Evolutionary conservation across 2,329 filamentous ascomycete genomes (phyloP), one percentile per base, ranked within the genome.

Genomic region (Trichoderma citrinoviride): DNA sequence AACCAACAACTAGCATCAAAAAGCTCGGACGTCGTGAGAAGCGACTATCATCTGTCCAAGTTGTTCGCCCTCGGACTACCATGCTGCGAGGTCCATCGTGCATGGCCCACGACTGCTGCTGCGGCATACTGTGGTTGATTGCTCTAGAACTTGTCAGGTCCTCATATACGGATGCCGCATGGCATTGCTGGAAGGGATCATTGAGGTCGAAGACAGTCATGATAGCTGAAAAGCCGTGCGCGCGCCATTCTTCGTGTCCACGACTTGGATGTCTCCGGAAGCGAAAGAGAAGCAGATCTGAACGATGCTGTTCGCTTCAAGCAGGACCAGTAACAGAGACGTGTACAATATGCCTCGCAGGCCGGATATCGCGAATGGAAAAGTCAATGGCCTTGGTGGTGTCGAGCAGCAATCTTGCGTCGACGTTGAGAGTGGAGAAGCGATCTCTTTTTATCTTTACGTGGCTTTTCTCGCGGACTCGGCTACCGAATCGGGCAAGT

Each of bases 361-460:
- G 19, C 15, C 17, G 5, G 8, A n/a, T 10, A 25, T 12, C 14
- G 15, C 21, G 10, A 40, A 21, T 19, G 14, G 25, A n/a, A 8
- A 21, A 27, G 23, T 5, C 57, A 50, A 50, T 50, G 33, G 44
- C 5, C 7, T 44, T 23, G 3, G n/a, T 29, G 41, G 29, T 29
- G 25, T 29, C 7, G 54, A 25, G 54, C 3, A 27, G 17, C 8
- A 27, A 49, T 33, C 21, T 37, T 37, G 2, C 33, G 27, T 40
- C 40, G 61, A 64, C 61, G 61, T 64, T 41, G 52, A 56, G 61
- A 64, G 61, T 64, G 61, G 61, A 64, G 61, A 47, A 41, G 41
- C 19, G n/a, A 23, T 23, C 43, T 15, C 33, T 37, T 14, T 14
- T 14, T 37, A 14, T 14, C 33, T 56, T 64, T 64, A 49, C 53